Evolutionary conservation across 441 rosid genomes (phyloP).

Genomic region (Erysimum pusillum): DNA sequence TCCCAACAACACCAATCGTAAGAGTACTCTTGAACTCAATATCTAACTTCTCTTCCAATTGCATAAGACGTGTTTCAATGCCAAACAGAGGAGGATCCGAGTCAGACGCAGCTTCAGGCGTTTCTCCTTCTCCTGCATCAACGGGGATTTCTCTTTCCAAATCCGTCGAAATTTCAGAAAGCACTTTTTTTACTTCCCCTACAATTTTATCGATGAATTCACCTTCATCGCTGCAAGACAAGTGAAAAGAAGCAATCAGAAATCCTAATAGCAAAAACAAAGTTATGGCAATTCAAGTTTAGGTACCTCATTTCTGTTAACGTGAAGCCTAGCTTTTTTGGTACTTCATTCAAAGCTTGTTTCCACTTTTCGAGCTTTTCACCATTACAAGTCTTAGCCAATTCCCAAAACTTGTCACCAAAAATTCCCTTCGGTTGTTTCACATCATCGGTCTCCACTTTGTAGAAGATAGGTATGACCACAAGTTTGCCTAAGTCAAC

Average conservation of each 20-base stretch:
- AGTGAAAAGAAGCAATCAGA: background rate
- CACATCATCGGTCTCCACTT: conserved; percentile 18
- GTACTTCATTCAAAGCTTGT: background rate
- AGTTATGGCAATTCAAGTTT: background rate
- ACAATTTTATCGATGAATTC: background rate
- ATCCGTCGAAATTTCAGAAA: background rate
- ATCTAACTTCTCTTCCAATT: conserved; percentile 25
- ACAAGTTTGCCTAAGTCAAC: conserved; percentile 12
- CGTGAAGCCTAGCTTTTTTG: background rate
- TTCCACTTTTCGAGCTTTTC: conserved; percentile 1
- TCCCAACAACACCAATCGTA: conserved; percentile 35
- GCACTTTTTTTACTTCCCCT: background rate
- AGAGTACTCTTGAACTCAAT: background rate
- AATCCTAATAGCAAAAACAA: background rate
- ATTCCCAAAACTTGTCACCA: conserved; percentile 9
- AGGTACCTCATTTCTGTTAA: background rate
- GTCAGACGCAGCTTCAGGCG: background rate
- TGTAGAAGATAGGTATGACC: conserved; percentile 39
- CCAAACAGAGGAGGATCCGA: conserved; percentile 9
- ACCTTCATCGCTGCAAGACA: background rate
- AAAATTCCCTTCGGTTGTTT: background rate
- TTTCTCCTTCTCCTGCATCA: background rate
- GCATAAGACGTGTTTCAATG: conserved; percentile 20
- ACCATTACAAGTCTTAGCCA: background rate
- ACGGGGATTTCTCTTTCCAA: background rate